Percentiles rank a stretch among this genome's conserved stretches.
phyloP scores from a whole-genome alignment of 2,329 filamentous ascomycete species.

The Lachnellula arida region DNA sequence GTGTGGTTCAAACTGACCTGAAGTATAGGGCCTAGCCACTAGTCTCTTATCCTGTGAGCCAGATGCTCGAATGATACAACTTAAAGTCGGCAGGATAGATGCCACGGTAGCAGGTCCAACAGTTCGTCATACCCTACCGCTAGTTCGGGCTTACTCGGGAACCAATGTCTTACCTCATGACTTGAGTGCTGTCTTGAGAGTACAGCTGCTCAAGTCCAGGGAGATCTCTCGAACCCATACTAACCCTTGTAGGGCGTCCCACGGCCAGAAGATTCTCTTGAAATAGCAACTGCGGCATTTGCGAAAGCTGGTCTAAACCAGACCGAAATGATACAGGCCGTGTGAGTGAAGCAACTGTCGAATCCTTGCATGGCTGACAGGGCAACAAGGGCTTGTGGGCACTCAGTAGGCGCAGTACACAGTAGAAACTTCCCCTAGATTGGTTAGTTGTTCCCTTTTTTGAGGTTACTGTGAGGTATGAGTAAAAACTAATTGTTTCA shows the following conservation, averaged over 20 bases:
- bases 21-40: constrained; percentile 7
- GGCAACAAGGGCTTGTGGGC: constrained; percentile 15
- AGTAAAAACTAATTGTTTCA: not conserved
- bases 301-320: constrained; percentile 10
- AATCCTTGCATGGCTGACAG: too few relatives aligned
- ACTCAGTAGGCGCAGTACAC: constrained; percentile 18
- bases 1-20: not conserved
- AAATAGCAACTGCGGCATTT: constrained; percentile 7
- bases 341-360: constrained; percentile 3
- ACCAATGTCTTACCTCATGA: too few relatives aligned
- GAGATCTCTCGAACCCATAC: too few relatives aligned
- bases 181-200: too few relatives aligned
- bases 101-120: constrained; percentile 10
- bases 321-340: constrained; percentile 9
- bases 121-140: too few relatives aligned
- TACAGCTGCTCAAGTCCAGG: too few relatives aligned
- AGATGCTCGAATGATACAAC: constrained; percentile 3
- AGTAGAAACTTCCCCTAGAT: constrained; percentile 15
- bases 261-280: constrained; percentile 6
- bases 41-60: constrained; percentile 9
- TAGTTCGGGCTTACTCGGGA: too few relatives aligned
- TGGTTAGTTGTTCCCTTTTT: constrained; percentile 1
- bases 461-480: too few relatives aligned
- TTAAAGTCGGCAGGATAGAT: constrained; percentile 14
- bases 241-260: constrained; percentile 9